Evolutionary conservation across 78 protist species (phyloP), one percentile per base, ranked within the genome.

Genomic region (Isochrysis galbana): DNA sequence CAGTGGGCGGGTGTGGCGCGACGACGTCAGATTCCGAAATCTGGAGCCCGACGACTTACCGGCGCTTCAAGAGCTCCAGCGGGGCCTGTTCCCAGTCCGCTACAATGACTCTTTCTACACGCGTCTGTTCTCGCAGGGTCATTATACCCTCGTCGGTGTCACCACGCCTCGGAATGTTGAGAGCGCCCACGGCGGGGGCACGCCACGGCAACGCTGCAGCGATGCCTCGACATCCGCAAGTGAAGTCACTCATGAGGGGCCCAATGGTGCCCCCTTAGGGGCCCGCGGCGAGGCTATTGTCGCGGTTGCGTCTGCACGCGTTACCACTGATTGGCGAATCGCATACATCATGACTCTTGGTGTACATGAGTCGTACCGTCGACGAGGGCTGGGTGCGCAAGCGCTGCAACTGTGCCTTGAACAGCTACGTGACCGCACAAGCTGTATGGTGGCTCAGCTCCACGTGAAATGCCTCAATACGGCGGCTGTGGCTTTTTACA

Each of bases 281-380:
- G 61, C 61, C 61, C 29, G 61, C 61, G n/a, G 1, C 34, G 86
- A 46, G 14, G 47, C 0, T 29, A 38, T 77, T n/a, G 45, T 77
- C 86, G 86, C 42, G 23, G 45, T 77, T 46, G 86, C 47, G n/a
- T 77, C 86, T 32, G 86, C 47, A 46, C 86, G 86, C 86, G 25
- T 38, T 2, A 21, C 32, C n/a, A 5, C 22, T 10, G 19, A 22
- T 34, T 39, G 38, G 34, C 46, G 86, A 5, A 46, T 29, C 23
- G 86, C 42, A n/a, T 77, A 77, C 86, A 41, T 77, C n/a, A 77
- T 77, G 86, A 77, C 86, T 44, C 86, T 77, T 14, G 86, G 86
- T 46, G 86, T 77, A 3, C 7, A 77, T 22, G 47, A 39, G 0
- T 0, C 17, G 21, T 41, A 41, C 10, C 86, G 86, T 10, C 19